A percentile compares a stretch with the other conserved stretches of the same genome.
phyloP scores from a whole-genome alignment of 306 rosid species.

The Begonia fuchsioides region DNA sequence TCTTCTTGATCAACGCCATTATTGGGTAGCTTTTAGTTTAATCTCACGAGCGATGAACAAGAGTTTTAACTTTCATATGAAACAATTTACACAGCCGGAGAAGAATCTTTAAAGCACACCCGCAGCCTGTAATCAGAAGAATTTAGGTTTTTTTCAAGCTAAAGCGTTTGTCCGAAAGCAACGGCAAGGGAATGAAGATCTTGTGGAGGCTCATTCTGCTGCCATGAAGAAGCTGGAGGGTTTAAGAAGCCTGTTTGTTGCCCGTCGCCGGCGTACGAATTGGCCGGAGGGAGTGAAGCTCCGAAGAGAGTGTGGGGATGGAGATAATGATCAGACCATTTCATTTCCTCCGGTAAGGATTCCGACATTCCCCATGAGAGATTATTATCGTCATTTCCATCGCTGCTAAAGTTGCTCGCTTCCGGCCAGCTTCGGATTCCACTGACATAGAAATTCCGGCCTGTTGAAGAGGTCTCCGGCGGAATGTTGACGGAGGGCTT shows the following conservation, averaged over 20 bases:
- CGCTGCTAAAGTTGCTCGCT: constrained; percentile 11
- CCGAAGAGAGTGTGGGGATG: not conserved
- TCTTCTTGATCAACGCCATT: too few relatives aligned
- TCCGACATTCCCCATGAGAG: constrained; percentile 25
- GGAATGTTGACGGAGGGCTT: too few relatives aligned
- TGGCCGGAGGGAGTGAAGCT: constrained; percentile 16
- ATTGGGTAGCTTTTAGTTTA: too few relatives aligned
- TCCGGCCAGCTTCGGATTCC: constrained; percentile 55
- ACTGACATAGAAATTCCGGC: constrained; percentile 22
- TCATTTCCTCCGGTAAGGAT: constrained; percentile 30
- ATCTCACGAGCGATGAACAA: too few relatives aligned
- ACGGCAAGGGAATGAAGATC: constrained; percentile 68
- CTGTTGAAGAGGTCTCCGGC: constrained; percentile 20
- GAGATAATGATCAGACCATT: constrained; percentile 43
- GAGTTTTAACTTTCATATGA: too few relatives aligned
- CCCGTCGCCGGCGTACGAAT: too few relatives aligned
- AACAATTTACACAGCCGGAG: too few relatives aligned
- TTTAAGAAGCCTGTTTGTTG: constrained; percentile 14
- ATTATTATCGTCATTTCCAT: constrained; percentile 19
- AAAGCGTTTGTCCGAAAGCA: constrained; percentile 72
- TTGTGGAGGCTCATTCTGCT: constrained; percentile 14
- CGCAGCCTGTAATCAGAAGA: too few relatives aligned
- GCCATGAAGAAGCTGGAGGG: constrained; percentile 21
- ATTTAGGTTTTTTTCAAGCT: constrained; percentile 1
- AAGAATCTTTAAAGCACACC: too few relatives aligned